Conservation (phyloP, 352 stramenopile genomes). For the Pseudoperonospora humuli region DNA sequence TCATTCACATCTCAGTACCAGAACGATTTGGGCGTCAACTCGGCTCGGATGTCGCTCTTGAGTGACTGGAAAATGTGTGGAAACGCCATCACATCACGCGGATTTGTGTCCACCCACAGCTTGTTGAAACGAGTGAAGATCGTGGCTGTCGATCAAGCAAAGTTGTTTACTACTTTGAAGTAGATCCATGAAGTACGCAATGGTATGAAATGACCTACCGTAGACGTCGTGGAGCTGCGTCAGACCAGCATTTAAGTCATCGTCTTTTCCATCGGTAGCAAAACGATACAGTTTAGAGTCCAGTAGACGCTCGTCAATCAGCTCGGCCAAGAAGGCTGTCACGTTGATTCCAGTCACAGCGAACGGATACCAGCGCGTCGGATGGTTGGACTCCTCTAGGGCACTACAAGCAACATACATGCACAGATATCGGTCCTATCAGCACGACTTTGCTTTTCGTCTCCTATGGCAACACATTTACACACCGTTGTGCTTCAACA, state of each 20-base stretch:
- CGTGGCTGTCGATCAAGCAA: slow-evolving; percentile 40
- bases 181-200: too few species aligned
- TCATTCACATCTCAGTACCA: slow-evolving; percentile 32
- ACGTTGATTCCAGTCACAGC: slow-evolving; percentile 84
- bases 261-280: slow-evolving; percentile 13
- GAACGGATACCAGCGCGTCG: slow-evolving; percentile 81
- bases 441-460: not conserved
- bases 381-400: slow-evolving; percentile 76
- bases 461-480: not conserved
- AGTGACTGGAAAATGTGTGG: slow-evolving; percentile 75
- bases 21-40: slow-evolving; percentile 57
- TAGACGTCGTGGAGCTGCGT: slow-evolving; percentile 68
- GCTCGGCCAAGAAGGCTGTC: slow-evolving; percentile 69
- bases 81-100: slow-evolving; percentile 81
- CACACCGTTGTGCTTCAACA: slow-evolving; percentile 61
- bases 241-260: slow-evolving; percentile 32
- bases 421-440: too few species aligned
- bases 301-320: slow-evolving; percentile 67
- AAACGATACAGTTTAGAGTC: slow-evolving; percentile 64
- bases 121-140: slow-evolving; percentile 82
- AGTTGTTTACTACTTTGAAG: too few species aligned
- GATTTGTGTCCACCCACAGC: slow-evolving; percentile 75
- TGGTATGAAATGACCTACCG: slow-evolving; percentile 38
- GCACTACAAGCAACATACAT: slow-evolving; percentile 27
- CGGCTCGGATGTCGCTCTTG: slow-evolving; percentile 53